phyloP scores from a whole-genome alignment of 106 monocot genomes.

The Dendrobium catenatum region DNA sequence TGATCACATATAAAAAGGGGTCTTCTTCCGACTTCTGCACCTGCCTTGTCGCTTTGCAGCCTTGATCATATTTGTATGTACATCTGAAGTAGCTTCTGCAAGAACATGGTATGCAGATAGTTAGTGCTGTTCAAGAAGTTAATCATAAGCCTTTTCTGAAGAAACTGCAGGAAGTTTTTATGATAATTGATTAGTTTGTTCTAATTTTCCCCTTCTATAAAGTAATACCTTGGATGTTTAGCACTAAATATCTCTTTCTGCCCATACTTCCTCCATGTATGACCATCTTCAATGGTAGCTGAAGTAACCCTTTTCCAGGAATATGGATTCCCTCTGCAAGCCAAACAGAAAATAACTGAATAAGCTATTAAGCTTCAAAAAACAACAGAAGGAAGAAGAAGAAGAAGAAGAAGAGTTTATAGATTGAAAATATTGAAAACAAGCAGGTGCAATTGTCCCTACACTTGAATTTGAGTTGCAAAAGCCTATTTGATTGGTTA shows the following conservation, averaged over 20 bases:
- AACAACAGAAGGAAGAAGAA: neutral
- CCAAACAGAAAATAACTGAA: neutral
- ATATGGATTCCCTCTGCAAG: slow-evolving; percentile 19
- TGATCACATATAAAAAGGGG: slow-evolving; percentile 20
- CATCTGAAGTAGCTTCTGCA: slow-evolving; percentile 51
- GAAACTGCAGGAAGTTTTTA: neutral
- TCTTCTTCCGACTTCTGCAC: slow-evolving; percentile 31
- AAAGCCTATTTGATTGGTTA: too few relatives aligned
- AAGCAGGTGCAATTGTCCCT: too few relatives aligned
- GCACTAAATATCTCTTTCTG: slow-evolving; percentile 50
- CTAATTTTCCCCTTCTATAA: neutral
- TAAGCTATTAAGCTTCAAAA: neutral
- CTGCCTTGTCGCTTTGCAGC: slow-evolving; percentile 26
- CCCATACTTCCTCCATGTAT: slow-evolving; percentile 71
- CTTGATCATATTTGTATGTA: slow-evolving; percentile 26
- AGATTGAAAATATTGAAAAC: too few relatives aligned
- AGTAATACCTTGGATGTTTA: slow-evolving; percentile 35
- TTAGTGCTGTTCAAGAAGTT: neutral
- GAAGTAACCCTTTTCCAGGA: slow-evolving; percentile 11
- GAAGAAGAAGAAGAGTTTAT: too few relatives aligned
- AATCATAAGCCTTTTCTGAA: neutral
- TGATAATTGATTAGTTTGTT: neutral
- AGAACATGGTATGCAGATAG: neutral
- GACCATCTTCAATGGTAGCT: slow-evolving; percentile 34
- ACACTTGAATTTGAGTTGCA: too few relatives aligned